A percentile compares a stretch with the other conserved stretches of the same genome.
phyloP scores from a whole-genome alignment of 225 moss, liverwort and hornwort genomes.

The Bryoerythrophyllum caledonicum region DNA sequence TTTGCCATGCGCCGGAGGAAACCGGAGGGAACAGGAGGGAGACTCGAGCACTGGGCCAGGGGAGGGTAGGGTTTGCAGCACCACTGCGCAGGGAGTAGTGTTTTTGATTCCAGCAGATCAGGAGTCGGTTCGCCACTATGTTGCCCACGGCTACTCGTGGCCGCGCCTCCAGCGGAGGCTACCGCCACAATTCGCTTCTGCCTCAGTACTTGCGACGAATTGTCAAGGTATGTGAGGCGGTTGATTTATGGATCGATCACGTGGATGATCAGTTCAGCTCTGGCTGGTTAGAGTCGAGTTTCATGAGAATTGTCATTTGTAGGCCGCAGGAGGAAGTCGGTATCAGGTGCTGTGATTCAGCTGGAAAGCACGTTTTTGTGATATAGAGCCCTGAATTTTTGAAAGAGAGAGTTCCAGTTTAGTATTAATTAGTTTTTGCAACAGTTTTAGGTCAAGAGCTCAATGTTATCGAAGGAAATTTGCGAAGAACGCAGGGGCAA shows the following conservation, averaged over 20 bases:
- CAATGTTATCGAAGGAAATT: background rate
- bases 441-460: background rate
- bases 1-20: conserved; percentile 13
- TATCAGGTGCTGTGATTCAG: background rate
- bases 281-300: background rate
- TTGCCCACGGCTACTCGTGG: conserved; percentile 64
- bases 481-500: background rate
- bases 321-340: background rate
- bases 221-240: conserved; percentile 46
- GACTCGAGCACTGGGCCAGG: background rate
- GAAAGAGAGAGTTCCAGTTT: background rate
- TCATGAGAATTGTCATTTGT: background rate
- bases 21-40: background rate
- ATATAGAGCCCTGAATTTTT: background rate
- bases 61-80: conserved; percentile 5
- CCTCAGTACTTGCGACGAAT: conserved; percentile 70
- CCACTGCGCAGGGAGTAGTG: background rate
- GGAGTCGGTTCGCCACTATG: conserved; percentile 34
- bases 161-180: conserved; percentile 57
- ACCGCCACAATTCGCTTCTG: conserved; percentile 60
- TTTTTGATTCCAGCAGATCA: background rate
- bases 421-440: background rate
- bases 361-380: background rate
- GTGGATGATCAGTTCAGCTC: background rate
- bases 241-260: background rate